A percentile compares a stretch with the other conserved stretches of the same genome.
Evolutionary conservation across 2,329 filamentous ascomycete species (phyloP).

Genomic region (Colletotrichum sp.): DNA sequence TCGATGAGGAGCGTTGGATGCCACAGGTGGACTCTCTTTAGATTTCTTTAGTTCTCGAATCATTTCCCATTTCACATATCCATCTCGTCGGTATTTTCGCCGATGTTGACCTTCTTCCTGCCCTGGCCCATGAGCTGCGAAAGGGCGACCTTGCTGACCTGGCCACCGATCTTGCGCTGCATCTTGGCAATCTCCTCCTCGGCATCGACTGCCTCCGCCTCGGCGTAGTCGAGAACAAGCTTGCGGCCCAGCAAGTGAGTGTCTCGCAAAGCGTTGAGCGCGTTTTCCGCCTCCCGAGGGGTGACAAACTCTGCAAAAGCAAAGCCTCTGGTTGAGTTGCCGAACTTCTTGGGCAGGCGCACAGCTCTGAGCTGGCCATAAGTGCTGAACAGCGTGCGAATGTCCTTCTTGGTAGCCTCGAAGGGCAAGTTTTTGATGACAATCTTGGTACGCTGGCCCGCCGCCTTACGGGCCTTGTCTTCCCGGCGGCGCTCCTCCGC

Average conservation of each 20-base stretch:
- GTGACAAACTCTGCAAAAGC: conserved; percentile 97
- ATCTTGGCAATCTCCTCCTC: conserved; percentile 97
- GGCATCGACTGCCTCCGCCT: conserved; percentile 85
- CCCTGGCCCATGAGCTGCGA: conserved; percentile 85
- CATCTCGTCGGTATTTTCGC: conserved; percentile 63
- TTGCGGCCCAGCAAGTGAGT: conserved; percentile 92
- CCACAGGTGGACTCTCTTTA: neutral
- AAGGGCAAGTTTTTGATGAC: conserved; percentile 99
- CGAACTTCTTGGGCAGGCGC: conserved; percentile 93
- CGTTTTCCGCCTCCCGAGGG: conserved; percentile 85
- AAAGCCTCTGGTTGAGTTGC: conserved; percentile 86
- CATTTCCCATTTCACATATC: conserved; percentile 24
- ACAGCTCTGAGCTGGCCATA: conserved; percentile 94
- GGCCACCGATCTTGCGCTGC: conserved; percentile 91
- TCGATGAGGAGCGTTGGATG: neutral
- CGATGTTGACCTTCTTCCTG: conserved; percentile 86
- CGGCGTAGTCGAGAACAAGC: conserved; percentile 89
- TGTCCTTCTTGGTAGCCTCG: conserved; percentile 91
- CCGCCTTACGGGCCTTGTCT: conserved; percentile 81
- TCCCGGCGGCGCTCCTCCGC: conserved; percentile 85
- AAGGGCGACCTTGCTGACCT: conserved; percentile 88
- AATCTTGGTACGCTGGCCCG: conserved; percentile 83
- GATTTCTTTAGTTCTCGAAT: neutral
- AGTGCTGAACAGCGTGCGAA: conserved; percentile 81
- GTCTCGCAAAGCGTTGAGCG: conserved; percentile 87